Base-by-base conservation (phyloP, 495 filamentous ascomycete species). In the Jackrogersella minutella region DNA sequence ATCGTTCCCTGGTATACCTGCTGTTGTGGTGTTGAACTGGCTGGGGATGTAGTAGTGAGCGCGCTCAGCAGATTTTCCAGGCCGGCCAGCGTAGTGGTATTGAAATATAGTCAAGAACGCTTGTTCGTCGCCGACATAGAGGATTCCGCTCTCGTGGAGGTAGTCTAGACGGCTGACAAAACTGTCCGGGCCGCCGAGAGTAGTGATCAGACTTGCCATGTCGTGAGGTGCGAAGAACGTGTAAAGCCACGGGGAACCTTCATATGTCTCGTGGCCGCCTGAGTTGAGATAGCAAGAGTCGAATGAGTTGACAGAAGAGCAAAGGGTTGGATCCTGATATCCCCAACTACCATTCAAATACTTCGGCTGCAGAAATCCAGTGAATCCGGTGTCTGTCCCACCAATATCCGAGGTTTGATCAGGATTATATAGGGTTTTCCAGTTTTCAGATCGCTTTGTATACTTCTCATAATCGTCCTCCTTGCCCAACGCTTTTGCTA, bases 1-100 rank as follows among this genome's bases (percentile, higher is more conserved):
- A 40, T 90, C 87, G 64, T 90, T 90, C 0, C 87, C 88, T 0
- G 88, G 87, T n/a, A 91, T 82, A 8, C 88, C 87, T 9, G 72
- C 76, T 5, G 78, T 69, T 0, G 85, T 81, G 0, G 84, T 82
- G 58, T 87, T 84, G 76, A 89, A 90, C 46, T 81, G 81, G 0
- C 82, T 82, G 0, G 88, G 87, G 58, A 91, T 88, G 66, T 89
- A 91, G 64, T 69, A 82, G 62, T 90, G 87, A n/a, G 80, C 78
- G 17, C 85, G 82, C 57, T 85, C 75, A 0, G 87, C 76, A 0
- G 87, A 90, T 10, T 89, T 80, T 0, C 73, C 87, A 0, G 88
- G 88, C 0, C 88, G 80, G 17, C 87, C 88, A 0, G 83, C 81
- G 68, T 90, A 90, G 72, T 90, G 87, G 65, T 87, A 90, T 68